phyloP scores from a whole-genome alignment of 2,329 filamentous ascomycete species.

The Colletotrichum sp. region DNA sequence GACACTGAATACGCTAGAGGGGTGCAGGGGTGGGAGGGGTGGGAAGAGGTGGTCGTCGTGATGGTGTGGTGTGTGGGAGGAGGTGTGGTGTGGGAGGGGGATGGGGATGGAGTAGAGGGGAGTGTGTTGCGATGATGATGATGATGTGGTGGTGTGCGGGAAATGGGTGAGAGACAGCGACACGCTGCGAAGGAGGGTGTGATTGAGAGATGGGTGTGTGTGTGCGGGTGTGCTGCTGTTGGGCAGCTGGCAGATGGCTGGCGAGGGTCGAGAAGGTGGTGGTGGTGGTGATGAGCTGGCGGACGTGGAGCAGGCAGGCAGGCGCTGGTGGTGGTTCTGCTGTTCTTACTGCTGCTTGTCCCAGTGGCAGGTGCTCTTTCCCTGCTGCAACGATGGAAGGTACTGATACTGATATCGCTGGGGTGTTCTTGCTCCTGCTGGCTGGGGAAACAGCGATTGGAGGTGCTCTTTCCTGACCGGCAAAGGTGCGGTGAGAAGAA shows the following conservation, averaged over 20 bases:
- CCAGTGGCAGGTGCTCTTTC: background rate
- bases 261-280: background rate
- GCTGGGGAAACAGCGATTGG: background rate
- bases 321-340: background rate
- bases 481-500: slow-evolving; percentile 16
- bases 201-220: background rate
- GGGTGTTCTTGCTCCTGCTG: background rate
- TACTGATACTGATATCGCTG: background rate
- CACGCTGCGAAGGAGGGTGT: slow-evolving; percentile 2
- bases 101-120: background rate
- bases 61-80: background rate
- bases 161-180: background rate
- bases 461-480: background rate
- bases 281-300: slow-evolving; percentile 15
- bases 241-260: background rate
- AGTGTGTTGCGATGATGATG: background rate
- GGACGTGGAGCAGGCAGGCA: background rate
- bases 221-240: background rate
- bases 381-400: background rate
- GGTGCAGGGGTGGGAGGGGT: slow-evolving; percentile 6
- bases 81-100: background rate
- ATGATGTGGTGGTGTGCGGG: background rate
- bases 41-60: background rate
- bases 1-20: too few relatives aligned
- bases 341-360: background rate